Base-by-base conservation (phyloP, 148 eudicot species). In the Agrostemma githago region DNA sequence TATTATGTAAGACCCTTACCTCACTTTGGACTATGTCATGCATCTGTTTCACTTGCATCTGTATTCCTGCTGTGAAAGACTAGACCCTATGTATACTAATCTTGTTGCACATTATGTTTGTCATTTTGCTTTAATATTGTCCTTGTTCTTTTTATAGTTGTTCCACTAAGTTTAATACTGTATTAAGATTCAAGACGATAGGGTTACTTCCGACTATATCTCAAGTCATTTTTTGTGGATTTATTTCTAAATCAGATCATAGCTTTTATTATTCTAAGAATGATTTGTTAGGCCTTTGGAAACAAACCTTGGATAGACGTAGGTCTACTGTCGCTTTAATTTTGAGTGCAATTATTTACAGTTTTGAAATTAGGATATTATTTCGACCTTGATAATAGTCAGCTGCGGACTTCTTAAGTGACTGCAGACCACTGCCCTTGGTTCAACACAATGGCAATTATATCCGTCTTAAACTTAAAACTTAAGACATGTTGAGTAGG, bases 61-160 rank as follows among this genome's bases (percentile, higher is more conserved):
- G 12, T 48, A 12, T 48, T 11, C 54, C 54, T 48, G 54, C 41
- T 72, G 42, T 60, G 48, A 4, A 34, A 51, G 15, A 17, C 54
- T 68, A 69, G 74, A 48, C 69, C 73, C 64, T 68, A 42, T 51
- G 51, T 74, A 40, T 74, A 46, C 64, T 65, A 26, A 54, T 64
- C 77, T 53, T 21, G 9, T 74, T 64, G 63, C 53, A 64, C 38
- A 65, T 51, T 51, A 42, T 59, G 5, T 46, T 17, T 79, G 74
- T 54, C 74, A 19, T 7, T 63, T 20, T 73, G 42, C 77, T 66
- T 66, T 66, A 65, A 53, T 53, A 12, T 48, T 54, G 56, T 74
- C 63, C 70, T 58, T 48, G 59, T 63, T 60, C 63, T 60, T 21
- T 48, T 2, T 48, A 9, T 48, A 10, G 14, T 48, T 48, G 12